A percentile compares a stretch with the other conserved stretches of the same genome.
Conservation (phyloP, 2,329 filamentous ascomycete genomes). For the Pseudogymnoascus sp. region DNA sequence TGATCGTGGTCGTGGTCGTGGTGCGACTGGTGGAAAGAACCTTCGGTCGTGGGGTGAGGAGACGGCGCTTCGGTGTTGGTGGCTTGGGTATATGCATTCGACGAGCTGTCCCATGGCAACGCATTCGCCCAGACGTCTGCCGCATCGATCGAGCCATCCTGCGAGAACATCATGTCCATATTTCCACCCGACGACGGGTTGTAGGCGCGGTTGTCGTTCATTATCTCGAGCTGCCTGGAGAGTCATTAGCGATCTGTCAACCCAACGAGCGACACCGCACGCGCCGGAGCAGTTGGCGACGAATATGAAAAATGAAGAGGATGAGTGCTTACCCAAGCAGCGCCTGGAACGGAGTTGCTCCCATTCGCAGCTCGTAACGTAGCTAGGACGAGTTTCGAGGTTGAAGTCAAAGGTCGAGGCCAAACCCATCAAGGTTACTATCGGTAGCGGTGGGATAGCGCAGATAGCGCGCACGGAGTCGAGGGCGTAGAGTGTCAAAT, state of each 20-base stretch:
- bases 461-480: neutral
- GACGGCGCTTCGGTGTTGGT: conserved; percentile 1
- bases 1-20: neutral
- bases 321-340: neutral
- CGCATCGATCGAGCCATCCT: neutral
- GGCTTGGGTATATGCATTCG: neutral
- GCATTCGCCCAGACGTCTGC: conserved; percentile 3
- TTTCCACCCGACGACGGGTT: neutral
- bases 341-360: conserved; percentile 1
- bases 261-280: neutral
- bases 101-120: conserved; percentile 4
- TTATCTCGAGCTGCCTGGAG: conserved; percentile 1
- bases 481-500: neutral
- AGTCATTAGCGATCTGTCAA: neutral
- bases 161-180: neutral
- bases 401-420: neutral
- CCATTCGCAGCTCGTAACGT: neutral
- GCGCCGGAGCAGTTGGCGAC: neutral
- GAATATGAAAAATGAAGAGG: neutral
- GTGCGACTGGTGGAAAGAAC: neutral
- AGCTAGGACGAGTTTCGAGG: neutral
- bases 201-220: conserved; percentile 1
- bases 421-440: conserved; percentile 8
- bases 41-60: neutral
- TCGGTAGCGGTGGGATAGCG: neutral